These are phyloP conservation scores for Leersia perrieri DNA, from an alignment of 176 grass and related monocot species.

Conservation along the genomic window DNA sequence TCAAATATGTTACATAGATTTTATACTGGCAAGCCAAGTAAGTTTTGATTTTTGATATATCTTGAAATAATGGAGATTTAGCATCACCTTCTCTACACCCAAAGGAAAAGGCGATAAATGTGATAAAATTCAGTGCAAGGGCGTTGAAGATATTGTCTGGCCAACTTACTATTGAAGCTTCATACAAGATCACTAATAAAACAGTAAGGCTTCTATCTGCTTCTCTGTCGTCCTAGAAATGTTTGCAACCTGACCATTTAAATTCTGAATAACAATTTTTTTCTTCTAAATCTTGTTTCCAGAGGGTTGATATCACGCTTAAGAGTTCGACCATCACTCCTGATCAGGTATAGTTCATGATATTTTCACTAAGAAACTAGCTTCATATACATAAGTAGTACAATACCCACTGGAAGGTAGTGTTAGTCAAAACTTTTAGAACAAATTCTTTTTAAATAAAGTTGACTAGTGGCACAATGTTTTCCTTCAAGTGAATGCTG, in stretches of 20 bases:
- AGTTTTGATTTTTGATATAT: slow-evolving; percentile 45
- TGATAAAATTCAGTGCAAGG: slow-evolving; percentile 77
- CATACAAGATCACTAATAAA: slow-evolving; percentile 58
- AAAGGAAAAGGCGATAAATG: slow-evolving; percentile 86
- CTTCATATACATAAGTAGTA: background rate
- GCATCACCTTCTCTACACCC: slow-evolving; percentile 72
- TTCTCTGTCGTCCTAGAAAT: background rate
- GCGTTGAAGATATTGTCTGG: slow-evolving; percentile 70
- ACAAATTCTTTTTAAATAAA: background rate
- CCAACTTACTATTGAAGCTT: slow-evolving; percentile 80
- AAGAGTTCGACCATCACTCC: slow-evolving; percentile 79
- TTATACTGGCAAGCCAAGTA: slow-evolving; percentile 19
- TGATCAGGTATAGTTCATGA: slow-evolving; percentile 53
- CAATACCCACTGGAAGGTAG: background rate
- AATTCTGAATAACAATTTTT: background rate
- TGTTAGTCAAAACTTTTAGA: background rate
- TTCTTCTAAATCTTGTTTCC: slow-evolving; percentile 2
- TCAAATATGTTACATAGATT: background rate
- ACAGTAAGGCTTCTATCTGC: slow-evolving; percentile 40
- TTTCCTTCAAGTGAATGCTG: background rate
- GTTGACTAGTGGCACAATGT: background rate
- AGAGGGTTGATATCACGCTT: slow-evolving; percentile 93
- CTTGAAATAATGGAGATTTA: slow-evolving; percentile 88
- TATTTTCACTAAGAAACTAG: background rate
- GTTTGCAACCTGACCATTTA: background rate